These are phyloP conservation scores for Thalassiosira livingstoniorum DNA, from an alignment of 352 stramenopile genomes.

Conservation along the genomic window DNA sequence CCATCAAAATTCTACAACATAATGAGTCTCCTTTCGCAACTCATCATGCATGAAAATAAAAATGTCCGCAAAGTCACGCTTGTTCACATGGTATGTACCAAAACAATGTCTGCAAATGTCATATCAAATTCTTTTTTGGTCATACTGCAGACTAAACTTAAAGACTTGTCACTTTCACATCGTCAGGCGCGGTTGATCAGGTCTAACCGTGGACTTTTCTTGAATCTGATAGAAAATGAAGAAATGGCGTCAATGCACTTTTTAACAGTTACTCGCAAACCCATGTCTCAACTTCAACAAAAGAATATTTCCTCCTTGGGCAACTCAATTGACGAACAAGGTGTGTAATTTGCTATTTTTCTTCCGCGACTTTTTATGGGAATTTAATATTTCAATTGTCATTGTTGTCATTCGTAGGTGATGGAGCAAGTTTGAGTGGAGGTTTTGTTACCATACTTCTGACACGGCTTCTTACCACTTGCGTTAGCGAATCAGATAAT, in stretches of 20 bases:
- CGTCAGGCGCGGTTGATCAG: conserved; percentile 80
- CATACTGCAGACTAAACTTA: too few relatives aligned
- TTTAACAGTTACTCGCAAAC: conserved; percentile 74
- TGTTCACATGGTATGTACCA: conserved; percentile 42
- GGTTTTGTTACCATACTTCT: conserved; percentile 64
- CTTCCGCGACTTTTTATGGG: not conserved
- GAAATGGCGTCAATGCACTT: conserved; percentile 71
- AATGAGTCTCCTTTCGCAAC: conserved; percentile 59
- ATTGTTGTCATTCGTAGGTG: conserved; percentile 20
- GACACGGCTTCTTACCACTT: conserved; percentile 73
- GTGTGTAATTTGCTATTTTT: not conserved
- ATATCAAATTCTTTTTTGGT: too few relatives aligned
- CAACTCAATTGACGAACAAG: not conserved
- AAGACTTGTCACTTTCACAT: conserved; percentile 66
- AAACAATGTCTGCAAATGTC: conserved; percentile 64
- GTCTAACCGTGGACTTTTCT: conserved; percentile 79
- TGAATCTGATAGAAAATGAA: conserved; percentile 78
- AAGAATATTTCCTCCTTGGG: not conserved
- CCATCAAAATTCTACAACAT: too few relatives aligned
- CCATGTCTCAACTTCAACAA: conserved; percentile 11
- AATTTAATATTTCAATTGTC: conserved; percentile 6
- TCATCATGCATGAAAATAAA: conserved; percentile 21
- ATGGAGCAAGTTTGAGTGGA: conserved; percentile 46
- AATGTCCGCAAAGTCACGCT: conserved; percentile 16
- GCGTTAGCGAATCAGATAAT: conserved; percentile 76